These are phyloP conservation scores for Alternaria ethzedia DNA, from an alignment of 2,329 filamentous ascomycete species.

Conservation along the genomic window DNA sequence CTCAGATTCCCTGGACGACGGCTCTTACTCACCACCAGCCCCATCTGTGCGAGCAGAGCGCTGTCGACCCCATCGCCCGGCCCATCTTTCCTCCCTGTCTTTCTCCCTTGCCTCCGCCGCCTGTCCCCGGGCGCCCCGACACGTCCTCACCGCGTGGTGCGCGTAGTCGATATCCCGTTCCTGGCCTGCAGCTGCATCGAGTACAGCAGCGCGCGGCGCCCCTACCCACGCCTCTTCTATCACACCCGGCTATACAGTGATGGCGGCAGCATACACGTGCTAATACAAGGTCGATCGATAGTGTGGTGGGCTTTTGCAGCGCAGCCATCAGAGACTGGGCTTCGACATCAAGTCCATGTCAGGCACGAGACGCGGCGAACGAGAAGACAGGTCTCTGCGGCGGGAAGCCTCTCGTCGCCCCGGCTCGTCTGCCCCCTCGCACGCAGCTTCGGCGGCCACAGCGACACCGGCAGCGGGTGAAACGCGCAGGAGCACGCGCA, in stretches of 20 bases:
- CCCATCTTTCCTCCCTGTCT: slow-evolving; percentile 16
- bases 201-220: slow-evolving; percentile 17
- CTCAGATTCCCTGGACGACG: slow-evolving; percentile 30
- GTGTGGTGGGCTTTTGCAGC: slow-evolving; percentile 80
- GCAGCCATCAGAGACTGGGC: slow-evolving; percentile 80
- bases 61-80: slow-evolving; percentile 17
- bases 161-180: slow-evolving; percentile 33
- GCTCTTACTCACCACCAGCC: slow-evolving; percentile 32
- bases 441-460: slow-evolving; percentile 18
- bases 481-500: slow-evolving; percentile 20
- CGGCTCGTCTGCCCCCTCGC: slow-evolving; percentile 27
- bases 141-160: slow-evolving; percentile 36
- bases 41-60: slow-evolving; percentile 27
- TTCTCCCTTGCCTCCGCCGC: slow-evolving; percentile 1
- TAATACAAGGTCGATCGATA: slow-evolving; percentile 50
- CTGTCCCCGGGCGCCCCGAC: slow-evolving; percentile 17
- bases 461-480: slow-evolving; percentile 19
- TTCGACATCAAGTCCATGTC: slow-evolving; percentile 70
- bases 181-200: slow-evolving; percentile 30
- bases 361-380: slow-evolving; percentile 52
- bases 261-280: slow-evolving; percentile 31
- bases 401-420: slow-evolving; percentile 35
- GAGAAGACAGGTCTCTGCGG: slow-evolving; percentile 26
- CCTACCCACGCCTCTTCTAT: slow-evolving; percentile 11
- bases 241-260: slow-evolving; percentile 30